Percentiles rank a stretch among this genome's conserved stretches.
Evolutionary conservation across 495 filamentous ascomycete species (phyloP).

Genomic region (Aspergillus sparsus): DNA sequence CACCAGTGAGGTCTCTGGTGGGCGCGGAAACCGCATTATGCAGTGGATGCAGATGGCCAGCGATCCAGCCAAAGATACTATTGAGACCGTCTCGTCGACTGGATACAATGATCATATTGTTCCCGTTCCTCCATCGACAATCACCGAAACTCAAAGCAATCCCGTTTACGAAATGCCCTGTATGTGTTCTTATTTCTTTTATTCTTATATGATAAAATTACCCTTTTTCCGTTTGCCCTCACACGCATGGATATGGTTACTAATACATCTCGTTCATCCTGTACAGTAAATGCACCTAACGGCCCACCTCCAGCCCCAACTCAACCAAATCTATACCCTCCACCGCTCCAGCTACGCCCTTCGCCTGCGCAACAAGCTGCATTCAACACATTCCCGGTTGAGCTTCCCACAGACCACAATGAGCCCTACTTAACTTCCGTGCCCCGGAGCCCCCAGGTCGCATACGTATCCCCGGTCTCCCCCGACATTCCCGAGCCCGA

Average conservation of each 20-base stretch:
- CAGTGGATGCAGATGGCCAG: conserved; percentile 14
- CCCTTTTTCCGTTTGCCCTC: background rate
- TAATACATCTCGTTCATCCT: background rate
- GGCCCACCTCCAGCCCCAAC: background rate
- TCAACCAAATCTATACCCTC: background rate
- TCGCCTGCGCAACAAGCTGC: background rate
- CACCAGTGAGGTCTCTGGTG: conserved; percentile 11
- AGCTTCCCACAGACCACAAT: conserved; percentile 22
- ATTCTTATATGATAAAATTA: too few relatives aligned
- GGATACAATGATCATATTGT: conserved; percentile 7
- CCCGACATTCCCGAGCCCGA: conserved; percentile 14
- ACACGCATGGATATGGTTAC: background rate
- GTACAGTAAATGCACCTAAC: background rate
- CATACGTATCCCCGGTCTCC: conserved; percentile 17
- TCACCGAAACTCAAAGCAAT: conserved; percentile 9
- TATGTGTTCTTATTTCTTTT: background rate
- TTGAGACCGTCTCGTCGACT: conserved; percentile 5
- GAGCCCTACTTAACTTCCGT: background rate
- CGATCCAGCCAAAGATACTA: background rate
- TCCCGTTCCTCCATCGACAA: background rate
- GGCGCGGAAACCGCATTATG: conserved; percentile 6
- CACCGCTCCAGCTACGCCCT: background rate
- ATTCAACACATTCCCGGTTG: conserved; percentile 8
- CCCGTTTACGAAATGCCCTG: conserved; percentile 18
- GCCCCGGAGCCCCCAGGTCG: background rate